Base-by-base conservation (phyloP, 306 rosid genomes). In the Senna siamea region DNA sequence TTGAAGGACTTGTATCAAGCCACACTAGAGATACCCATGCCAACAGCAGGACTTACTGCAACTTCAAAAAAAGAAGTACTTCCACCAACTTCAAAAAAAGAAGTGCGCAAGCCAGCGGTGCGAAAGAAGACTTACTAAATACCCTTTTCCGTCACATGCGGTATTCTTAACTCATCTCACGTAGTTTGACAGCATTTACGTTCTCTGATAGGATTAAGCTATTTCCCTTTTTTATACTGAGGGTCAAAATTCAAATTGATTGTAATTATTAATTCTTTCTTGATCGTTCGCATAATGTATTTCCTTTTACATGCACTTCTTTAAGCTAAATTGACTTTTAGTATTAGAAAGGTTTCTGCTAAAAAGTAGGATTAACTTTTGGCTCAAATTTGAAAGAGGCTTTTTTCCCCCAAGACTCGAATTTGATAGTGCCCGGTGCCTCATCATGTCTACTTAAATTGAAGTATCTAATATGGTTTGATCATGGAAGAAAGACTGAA, bases 101-200 rank as follows among this genome's bases (percentile, higher is more conserved):
- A 94, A 55, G 77, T 62, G 50, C 89, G 89, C 77, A 95, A 75
- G 67, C 90, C 98, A 76, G 38, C 74, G 57, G 75, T 89, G 82
- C 88, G 98, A 65, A 95, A 92, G 85, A 95, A 95, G 89, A 90
- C 98, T 0, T 95, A 84, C 54, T 95, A 79, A 62, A 7, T n/a
- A 22, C 19, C 48, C 37, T 7, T 63, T 70, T 51, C 77, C 11
- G 68, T 46, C 70, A 47, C 69, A 40, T 64, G 51, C 7, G 72
- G 41, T 75, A 66, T 78, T 70, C 35, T 73, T 55, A 76, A 70
- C 57, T 62, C 55, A 74, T 70, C 46, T 40, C 74, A 50, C 71
- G 37, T 81, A 79, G 78, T 78, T 77, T 55, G 34, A 73, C 70
- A 72, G 63, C 83, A 60, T 83, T 79, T 61, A 72, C 22, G 37